These are phyloP conservation scores for Myriosclerotinia curreyana DNA, from an alignment of 2,329 filamentous ascomycete species.

Conservation along the genomic window DNA sequence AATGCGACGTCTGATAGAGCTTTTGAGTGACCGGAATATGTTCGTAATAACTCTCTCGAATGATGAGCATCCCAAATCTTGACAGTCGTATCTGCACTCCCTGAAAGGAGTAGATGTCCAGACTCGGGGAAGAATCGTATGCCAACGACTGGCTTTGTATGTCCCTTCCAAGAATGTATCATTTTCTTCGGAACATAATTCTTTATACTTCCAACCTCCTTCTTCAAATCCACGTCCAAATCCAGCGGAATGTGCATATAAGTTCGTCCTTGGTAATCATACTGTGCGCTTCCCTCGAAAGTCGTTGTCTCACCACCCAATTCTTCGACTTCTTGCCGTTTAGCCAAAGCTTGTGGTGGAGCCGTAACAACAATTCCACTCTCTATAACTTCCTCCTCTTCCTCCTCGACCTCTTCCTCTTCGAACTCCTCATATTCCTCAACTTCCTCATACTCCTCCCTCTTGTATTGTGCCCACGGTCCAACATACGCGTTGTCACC, in stretches of 20 bases:
- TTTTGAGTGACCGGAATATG: conserved; percentile 88
- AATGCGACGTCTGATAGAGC: conserved; percentile 88
- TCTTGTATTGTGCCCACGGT: conserved; percentile 84
- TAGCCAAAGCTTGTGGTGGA: conserved; percentile 52
- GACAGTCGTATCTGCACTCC: conserved; percentile 85
- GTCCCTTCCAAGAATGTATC: conserved; percentile 83
- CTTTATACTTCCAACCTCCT: conserved; percentile 74
- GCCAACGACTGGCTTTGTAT: conserved; percentile 80
- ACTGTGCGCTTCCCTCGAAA: conserved; percentile 79
- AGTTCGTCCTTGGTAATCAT: conserved; percentile 91
- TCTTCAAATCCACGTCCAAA: conserved; percentile 78
- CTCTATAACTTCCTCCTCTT: conserved; percentile 62
- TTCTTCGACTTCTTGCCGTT: conserved; percentile 56
- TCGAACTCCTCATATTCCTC: conserved; percentile 77
- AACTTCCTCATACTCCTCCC: conserved; percentile 70
- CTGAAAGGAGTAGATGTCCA: conserved; percentile 84
- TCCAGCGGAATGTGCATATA: conserved; percentile 98
- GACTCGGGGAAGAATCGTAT: conserved; percentile 85
- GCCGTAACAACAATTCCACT: conserved; percentile 61
- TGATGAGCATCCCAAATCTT: conserved; percentile 97
- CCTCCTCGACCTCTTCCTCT: conserved; percentile 73
- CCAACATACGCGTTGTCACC: conserved; percentile 87
- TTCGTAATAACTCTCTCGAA: conserved; percentile 79
- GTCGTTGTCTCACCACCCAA: conserved; percentile 73
- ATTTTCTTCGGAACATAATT: conserved; percentile 96